phyloP scores from a whole-genome alignment of 2,329 filamentous ascomycete genomes.

The Zalaria obscura region DNA sequence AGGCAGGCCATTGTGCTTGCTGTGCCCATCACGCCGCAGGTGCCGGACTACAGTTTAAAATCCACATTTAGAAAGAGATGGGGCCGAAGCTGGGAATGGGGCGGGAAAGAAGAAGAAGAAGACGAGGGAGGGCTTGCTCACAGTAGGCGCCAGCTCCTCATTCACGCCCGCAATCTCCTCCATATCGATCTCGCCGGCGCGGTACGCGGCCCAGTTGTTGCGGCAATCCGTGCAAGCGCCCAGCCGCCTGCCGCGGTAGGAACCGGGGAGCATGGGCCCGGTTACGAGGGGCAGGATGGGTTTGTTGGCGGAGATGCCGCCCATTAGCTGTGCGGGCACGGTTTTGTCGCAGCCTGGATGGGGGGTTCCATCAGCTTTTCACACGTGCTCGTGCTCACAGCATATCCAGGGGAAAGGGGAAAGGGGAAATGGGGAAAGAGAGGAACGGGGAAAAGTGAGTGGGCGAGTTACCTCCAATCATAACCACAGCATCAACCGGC shows the following conservation, averaged over 20 bases:
- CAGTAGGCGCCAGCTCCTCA: slow-evolving; percentile 58
- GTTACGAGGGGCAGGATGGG: slow-evolving; percentile 55
- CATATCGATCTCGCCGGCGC: slow-evolving; percentile 52
- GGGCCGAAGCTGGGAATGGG: no score
- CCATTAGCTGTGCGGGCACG: slow-evolving; percentile 61
- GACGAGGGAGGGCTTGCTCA: slow-evolving; percentile 17
- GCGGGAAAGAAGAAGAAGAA: not conserved
- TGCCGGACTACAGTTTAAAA: slow-evolving; percentile 22
- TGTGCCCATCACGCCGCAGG: slow-evolving; percentile 45
- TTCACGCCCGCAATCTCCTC: slow-evolving; percentile 59
- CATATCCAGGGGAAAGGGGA: no score
- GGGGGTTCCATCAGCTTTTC: no score
- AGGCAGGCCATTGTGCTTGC: slow-evolving; percentile 44
- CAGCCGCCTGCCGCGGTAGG: slow-evolving; percentile 46
- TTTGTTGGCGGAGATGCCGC: slow-evolving; percentile 60
- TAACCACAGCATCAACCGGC: slow-evolving; percentile 52
- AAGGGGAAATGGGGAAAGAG: no score
- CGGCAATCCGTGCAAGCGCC: slow-evolving; percentile 65
- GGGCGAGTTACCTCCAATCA: slow-evolving; percentile 43
- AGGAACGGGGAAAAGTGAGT: no score
- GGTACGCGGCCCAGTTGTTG: slow-evolving; percentile 57
- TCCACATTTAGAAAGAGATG: not conserved
- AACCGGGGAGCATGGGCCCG: slow-evolving; percentile 64
- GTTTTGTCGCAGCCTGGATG: slow-evolving; percentile 57
- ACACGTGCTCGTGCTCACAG: no score